Percentiles rank a stretch among this genome's conserved stretches.
These are phyloP conservation scores for Blastobotrys buckinghamii DNA, from an alignment of 1,139 yeast species.

Conservation along the genomic window DNA sequence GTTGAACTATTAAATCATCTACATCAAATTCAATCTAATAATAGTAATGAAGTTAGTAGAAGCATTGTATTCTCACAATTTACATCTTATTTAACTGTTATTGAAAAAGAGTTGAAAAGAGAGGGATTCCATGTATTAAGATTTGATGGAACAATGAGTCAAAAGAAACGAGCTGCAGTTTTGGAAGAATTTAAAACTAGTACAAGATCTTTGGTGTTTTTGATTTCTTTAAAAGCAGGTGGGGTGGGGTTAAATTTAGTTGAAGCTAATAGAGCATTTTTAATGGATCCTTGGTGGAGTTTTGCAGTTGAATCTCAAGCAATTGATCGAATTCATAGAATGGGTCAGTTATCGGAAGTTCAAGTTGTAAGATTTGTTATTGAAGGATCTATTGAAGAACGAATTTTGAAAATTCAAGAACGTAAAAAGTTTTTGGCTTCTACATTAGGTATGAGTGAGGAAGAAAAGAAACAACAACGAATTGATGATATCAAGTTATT, in stretches of 20 bases:
- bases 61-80: conserved; percentile 88
- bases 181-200: conserved; percentile 48
- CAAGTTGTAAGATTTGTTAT: conserved; percentile 75
- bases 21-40: conserved; percentile 28
- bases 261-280: conserved; percentile 75
- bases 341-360: conserved; percentile 75
- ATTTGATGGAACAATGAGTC: conserved; percentile 75
- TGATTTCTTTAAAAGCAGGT: conserved; percentile 84
- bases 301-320: conserved; percentile 94
- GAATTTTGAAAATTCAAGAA: conserved; percentile 84
- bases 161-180: conserved; percentile 60
- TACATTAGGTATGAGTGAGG: conserved; percentile 74
- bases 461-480: conserved; percentile 63
- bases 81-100: conserved; percentile 72
- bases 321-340: conserved; percentile 86
- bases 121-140: conserved; percentile 48
- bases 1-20: conserved; percentile 62
- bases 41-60: neutral
- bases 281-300: conserved; percentile 99
- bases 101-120: conserved; percentile 52
- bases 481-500: conserved; percentile 77
- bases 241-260: conserved; percentile 93
- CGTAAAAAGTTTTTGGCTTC: conserved; percentile 81
- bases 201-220: conserved; percentile 47
- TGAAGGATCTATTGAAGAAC: conserved; percentile 80